phyloP scores from a whole-genome alignment of 176 grass and related monocot species.

The Paspalum notatum region DNA sequence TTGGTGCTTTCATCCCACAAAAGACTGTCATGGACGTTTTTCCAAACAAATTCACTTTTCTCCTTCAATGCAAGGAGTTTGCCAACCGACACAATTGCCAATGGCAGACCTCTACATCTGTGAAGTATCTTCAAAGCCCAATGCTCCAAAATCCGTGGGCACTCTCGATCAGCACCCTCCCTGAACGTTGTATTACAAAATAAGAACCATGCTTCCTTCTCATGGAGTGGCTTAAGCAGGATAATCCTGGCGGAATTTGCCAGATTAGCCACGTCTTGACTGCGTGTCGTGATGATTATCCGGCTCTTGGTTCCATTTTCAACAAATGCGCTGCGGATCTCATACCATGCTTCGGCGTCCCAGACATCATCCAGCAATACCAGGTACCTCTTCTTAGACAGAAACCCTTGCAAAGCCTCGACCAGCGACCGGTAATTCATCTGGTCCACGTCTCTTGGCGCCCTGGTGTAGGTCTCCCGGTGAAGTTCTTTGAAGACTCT shows the following conservation, averaged over 20 bases:
- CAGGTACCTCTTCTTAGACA: slow-evolving; percentile 37
- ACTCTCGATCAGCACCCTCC: not conserved
- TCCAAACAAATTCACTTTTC: slow-evolving; percentile 37
- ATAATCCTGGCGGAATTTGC: slow-evolving; percentile 19
- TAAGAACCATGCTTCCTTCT: slow-evolving; percentile 34
- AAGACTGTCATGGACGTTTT: slow-evolving; percentile 41
- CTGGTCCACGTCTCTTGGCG: not conserved
- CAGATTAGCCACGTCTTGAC: slow-evolving; percentile 31
- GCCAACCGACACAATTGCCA: slow-evolving; percentile 53
- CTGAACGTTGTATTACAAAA: slow-evolving; percentile 40
- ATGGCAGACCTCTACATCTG: slow-evolving; percentile 52
- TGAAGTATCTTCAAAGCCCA: slow-evolving; percentile 34
- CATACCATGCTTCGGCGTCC: slow-evolving; percentile 31
- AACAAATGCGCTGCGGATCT: slow-evolving; percentile 23
- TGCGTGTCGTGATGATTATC: slow-evolving; percentile 51
- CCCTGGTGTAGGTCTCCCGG: not conserved
- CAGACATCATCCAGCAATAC: slow-evolving; percentile 50
- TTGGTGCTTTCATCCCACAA: slow-evolving; percentile 23
- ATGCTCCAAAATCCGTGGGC: not conserved
- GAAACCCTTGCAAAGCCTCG: slow-evolving; percentile 18
- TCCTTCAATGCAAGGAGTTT: slow-evolving; percentile 37
- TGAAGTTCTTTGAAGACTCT: slow-evolving; percentile 37
- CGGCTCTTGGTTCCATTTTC: slow-evolving; percentile 2
- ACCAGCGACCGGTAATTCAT: slow-evolving; percentile 33
- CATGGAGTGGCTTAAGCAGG: not conserved